Conservation (phyloP, 495 filamentous ascomycete species). For the Astrothelium macrocarpum region DNA sequence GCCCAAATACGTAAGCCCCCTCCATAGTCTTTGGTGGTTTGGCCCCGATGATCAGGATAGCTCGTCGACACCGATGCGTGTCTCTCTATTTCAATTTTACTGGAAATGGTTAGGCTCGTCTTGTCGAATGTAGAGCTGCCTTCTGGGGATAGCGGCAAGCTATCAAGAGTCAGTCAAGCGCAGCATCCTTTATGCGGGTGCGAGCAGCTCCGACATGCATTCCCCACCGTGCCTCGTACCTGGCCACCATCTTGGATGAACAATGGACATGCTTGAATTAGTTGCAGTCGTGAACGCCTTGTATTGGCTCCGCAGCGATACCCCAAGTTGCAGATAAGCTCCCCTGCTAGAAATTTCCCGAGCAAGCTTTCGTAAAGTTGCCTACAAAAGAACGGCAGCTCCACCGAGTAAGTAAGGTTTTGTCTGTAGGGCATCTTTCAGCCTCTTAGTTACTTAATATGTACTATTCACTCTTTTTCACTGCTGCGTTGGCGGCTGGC, state of each 20-base stretch:
- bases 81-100: not conserved
- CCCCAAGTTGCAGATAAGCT: not conserved
- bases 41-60: not conserved
- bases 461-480: slow-evolving; percentile 2
- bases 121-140: not conserved
- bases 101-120: not conserved
- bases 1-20: not conserved
- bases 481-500: not conserved
- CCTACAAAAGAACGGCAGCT: not conserved
- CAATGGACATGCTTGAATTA: not conserved
- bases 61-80: not conserved
- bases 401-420: not conserved
- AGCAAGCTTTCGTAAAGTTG: not conserved
- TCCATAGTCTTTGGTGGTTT: not conserved
- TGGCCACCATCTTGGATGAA: not conserved
- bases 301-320: not conserved
- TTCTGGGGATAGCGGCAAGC: slow-evolving; percentile 1
- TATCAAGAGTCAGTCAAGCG: not conserved
- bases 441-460: not conserved
- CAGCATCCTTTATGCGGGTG: not conserved
- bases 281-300: not conserved
- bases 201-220: not conserved
- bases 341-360: not conserved
- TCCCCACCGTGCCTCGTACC: not conserved
- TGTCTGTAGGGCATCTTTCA: not conserved